Base-by-base conservation (phyloP, 2,329 filamentous ascomycete genomes). In the Fusarium sp. region DNA sequence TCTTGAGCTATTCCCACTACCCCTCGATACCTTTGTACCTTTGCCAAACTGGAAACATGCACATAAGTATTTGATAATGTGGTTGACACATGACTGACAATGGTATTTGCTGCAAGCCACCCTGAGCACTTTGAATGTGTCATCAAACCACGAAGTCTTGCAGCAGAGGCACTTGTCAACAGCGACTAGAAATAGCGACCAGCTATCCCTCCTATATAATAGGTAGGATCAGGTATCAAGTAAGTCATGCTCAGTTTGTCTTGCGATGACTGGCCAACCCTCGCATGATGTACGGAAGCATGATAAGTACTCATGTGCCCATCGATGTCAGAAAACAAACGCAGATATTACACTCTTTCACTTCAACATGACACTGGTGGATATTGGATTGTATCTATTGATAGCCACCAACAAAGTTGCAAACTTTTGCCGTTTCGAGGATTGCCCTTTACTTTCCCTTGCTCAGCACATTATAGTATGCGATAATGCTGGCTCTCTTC, bases 101-200 rank as follows among this genome's bases (percentile, higher is more conserved):
- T 42, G 39, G 39, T 45, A 9, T 56, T 33, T 41, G 15, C 27
- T 48, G 15, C 19, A 63, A 81, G 78, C 58, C 78, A 81, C 56
- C 79, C 79, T 21, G 70, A 80, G 62, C 79, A 78, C 58, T 80
- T 80, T 62, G 73, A 78, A 29, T 80, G 79, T 60, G 66, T 54
- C 48, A 77, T 79, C 45, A 66, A 51, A 45, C 61, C 72, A 12
- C 76, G 76, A 44, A 74, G 59, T 44, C 44, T 44, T 29, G 62
- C 65, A 42, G 67, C 71, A 35, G 51, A 18, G 44, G 63, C 51
- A 38, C 66, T 78, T 31, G 39, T 75, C 60, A 54, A 69, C 14
- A 55, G 54, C 46, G 23, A 63, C 35, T 45, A 42, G 44, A n/a
- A 38, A 52, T 46, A 60, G 38, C 21, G 11, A n/a, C 21, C 27